Evolutionary conservation across 305 asterid genomes (phyloP).

Genomic region (Fraxinus sp.): DNA sequence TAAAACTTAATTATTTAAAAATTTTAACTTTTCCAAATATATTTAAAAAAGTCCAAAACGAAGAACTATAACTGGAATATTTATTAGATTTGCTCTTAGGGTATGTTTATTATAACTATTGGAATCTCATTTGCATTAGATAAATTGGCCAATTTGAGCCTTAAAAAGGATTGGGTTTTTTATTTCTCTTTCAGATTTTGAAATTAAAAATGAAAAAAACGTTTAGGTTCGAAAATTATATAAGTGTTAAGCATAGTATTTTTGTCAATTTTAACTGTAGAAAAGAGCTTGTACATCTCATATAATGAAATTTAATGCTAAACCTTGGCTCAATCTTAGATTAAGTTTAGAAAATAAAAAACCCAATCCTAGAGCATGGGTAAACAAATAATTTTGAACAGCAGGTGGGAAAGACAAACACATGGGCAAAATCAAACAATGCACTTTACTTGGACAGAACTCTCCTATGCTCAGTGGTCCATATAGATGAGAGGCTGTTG

Average conservation of each 20-base stretch:
- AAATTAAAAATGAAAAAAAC: not conserved
- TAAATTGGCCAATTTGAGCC: not conserved
- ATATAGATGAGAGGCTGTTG: not conserved
- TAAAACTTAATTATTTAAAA: not conserved
- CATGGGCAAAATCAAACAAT: not conserved
- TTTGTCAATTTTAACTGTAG: not conserved
- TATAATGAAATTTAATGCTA: not conserved
- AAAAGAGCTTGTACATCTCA: not conserved
- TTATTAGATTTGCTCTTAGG: not conserved
- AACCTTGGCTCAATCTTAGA: not conserved
- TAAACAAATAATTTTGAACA: constrained; percentile 2
- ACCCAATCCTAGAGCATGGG: not conserved
- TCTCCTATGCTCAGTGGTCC: not conserved
- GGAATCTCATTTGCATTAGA: not conserved
- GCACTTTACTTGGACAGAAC: not conserved
- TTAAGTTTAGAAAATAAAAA: not conserved
- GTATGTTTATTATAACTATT: not conserved
- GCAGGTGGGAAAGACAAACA: not conserved
- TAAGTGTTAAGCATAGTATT: not conserved
- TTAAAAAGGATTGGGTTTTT: not conserved
- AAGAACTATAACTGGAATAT: not conserved
- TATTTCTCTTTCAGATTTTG: not conserved
- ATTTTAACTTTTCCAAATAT: not conserved
- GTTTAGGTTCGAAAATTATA: not conserved
- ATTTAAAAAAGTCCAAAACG: not conserved